A percentile compares a stretch with the other conserved stretches of the same genome.
These are phyloP conservation scores for Rosa rugosa DNA, from an alignment of 306 rosid genomes.

Conservation along the genomic window DNA sequence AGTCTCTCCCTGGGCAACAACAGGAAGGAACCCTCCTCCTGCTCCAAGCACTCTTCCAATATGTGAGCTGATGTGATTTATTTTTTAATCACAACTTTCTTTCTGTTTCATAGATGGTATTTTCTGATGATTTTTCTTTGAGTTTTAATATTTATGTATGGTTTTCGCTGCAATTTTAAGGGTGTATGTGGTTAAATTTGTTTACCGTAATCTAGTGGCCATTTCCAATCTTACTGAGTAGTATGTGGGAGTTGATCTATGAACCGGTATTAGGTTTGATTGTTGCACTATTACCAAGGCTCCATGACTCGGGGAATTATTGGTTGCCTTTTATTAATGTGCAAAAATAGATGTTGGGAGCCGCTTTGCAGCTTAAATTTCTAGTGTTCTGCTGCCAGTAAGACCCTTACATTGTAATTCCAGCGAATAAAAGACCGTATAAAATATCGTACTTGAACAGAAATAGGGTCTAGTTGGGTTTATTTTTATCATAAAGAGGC, in stretches of 20 bases:
- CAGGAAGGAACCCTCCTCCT: too few species aligned
- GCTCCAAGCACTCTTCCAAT: not conserved
- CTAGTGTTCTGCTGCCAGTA: constrained; percentile 60
- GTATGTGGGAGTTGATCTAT: not conserved
- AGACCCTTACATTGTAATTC: constrained; percentile 44
- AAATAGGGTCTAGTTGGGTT: not conserved
- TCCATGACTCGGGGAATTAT: constrained; percentile 21
- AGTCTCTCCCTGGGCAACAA: too few species aligned
- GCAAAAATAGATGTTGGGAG: constrained; percentile 51
- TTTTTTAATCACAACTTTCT: too few species aligned
- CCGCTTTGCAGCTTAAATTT: constrained; percentile 72
- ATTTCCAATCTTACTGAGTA: not conserved
- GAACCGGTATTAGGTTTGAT: not conserved
- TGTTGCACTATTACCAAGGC: constrained; percentile 50
- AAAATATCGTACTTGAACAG: not conserved
- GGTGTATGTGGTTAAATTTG: not conserved
- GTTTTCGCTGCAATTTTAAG: not conserved
- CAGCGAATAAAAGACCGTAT: not conserved
- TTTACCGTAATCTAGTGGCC: not conserved
- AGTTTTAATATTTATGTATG: not conserved
- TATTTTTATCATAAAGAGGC: not conserved
- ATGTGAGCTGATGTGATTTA: not conserved
- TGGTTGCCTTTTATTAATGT: constrained; percentile 37
- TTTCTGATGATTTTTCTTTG: too few species aligned
- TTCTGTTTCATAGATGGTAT: too few species aligned